Evolutionary conservation across 2,329 filamentous ascomycete genomes (phyloP).

Genomic region (Aspergillus sp.): DNA sequence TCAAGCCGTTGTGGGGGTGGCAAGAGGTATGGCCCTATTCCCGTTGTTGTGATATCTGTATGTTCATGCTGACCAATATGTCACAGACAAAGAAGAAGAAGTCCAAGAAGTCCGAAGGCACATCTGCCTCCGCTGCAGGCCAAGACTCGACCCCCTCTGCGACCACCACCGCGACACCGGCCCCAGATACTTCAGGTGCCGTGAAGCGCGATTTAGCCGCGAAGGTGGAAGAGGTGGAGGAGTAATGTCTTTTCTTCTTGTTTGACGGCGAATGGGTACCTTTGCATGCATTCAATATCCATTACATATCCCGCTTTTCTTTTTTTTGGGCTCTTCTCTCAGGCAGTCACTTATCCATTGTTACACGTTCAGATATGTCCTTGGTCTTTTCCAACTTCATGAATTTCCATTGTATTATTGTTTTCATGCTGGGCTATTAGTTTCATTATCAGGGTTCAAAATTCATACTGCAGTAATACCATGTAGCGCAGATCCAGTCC

Average conservation of each 20-base stretch:
- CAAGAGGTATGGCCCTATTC: constrained; percentile 63
- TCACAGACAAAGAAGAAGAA: constrained; percentile 35
- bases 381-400: too few species aligned
- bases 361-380: too few species aligned
- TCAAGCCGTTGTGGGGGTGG: constrained; percentile 95
- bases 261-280: background rate
- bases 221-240: constrained; percentile 40
- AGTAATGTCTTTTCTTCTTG: constrained; percentile 15
- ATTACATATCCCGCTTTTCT: too few species aligned
- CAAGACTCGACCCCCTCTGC: constrained; percentile 17
- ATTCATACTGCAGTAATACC: too few species aligned
- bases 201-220: constrained; percentile 35
- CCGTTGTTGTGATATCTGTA: background rate
- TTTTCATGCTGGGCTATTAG: too few species aligned
- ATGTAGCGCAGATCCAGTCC: too few species aligned
- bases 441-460: too few species aligned
- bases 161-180: constrained; percentile 30
- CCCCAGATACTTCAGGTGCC: constrained; percentile 24
- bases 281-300: background rate
- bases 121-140: constrained; percentile 2
- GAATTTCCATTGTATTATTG: too few species aligned
- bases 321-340: too few species aligned
- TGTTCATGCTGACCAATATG: constrained; percentile 3
- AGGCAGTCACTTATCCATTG: too few species aligned
- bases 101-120: constrained; percentile 29